These are phyloP conservation scores for Trichoderma citrinoviride DNA, from an alignment of 2,329 filamentous ascomycete genomes.

Conservation along the genomic window DNA sequence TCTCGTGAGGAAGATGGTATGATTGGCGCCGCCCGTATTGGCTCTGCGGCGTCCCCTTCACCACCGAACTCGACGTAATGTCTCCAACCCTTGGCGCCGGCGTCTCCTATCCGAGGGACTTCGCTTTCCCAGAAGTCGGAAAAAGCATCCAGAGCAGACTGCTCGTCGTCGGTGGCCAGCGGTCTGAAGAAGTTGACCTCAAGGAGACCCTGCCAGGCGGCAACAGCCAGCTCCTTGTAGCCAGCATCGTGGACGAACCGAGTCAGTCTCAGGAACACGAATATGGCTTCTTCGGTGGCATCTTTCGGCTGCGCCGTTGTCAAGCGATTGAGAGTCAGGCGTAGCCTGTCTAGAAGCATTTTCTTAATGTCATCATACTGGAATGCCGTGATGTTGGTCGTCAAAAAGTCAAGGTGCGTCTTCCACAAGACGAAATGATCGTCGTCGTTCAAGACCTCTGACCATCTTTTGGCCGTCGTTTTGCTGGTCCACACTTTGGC, in stretches of 20 bases:
- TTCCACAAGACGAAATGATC: slow-evolving; percentile 64
- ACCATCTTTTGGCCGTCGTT: slow-evolving; percentile 63
- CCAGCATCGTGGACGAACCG: slow-evolving; percentile 73
- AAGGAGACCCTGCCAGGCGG: slow-evolving; percentile 77
- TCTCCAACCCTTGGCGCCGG: slow-evolving; percentile 67
- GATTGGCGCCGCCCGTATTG: slow-evolving; percentile 22
- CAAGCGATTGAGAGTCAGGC: slow-evolving; percentile 22
- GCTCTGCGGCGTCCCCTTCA: slow-evolving; percentile 43
- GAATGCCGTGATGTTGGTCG: slow-evolving; percentile 65
- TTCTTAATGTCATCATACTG: slow-evolving; percentile 63
- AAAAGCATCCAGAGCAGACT: slow-evolving; percentile 47
- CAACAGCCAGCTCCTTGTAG: slow-evolving; percentile 72
- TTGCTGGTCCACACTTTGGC: slow-evolving; percentile 68
- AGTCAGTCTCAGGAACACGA: slow-evolving; percentile 73
- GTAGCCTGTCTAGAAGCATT: slow-evolving; percentile 55
- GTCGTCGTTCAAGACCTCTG: slow-evolving; percentile 39
- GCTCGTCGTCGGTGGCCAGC: slow-evolving; percentile 27
- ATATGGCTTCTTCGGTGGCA: slow-evolving; percentile 45
- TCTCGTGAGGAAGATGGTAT: slow-evolving; percentile 37
- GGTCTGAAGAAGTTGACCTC: slow-evolving; percentile 68
- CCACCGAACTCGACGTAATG: slow-evolving; percentile 43
- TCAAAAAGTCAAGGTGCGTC: slow-evolving; percentile 68
- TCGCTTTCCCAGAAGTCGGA: slow-evolving; percentile 87
- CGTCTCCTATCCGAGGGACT: slow-evolving; percentile 72
- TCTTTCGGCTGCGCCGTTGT: not conserved